Conservation (phyloP, 768 basidiomycete genomes). For the Suillus paluster region DNA sequence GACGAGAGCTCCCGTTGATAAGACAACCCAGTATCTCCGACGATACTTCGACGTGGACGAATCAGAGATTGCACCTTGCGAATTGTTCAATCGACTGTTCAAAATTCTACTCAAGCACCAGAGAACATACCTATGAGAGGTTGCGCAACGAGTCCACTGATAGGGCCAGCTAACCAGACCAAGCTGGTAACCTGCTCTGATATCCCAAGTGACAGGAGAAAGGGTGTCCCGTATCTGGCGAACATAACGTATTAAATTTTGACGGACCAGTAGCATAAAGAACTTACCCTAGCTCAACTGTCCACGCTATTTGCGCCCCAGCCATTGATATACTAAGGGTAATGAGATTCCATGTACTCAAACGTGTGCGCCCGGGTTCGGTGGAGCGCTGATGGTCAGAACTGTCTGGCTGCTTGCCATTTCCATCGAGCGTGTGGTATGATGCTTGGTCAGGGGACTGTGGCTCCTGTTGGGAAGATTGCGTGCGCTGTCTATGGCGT, state of each 20-base stretch:
- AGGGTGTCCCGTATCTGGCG: slow-evolving; percentile 91
- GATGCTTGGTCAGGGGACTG: slow-evolving; percentile 25
- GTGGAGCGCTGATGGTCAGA: slow-evolving; percentile 7
- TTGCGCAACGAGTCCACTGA: slow-evolving; percentile 93
- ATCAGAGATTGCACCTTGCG: slow-evolving; percentile 90
- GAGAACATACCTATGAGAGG: slow-evolving; percentile 84
- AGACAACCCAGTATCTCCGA: slow-evolving; percentile 89
- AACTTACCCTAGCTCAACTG: slow-evolving; percentile 88
- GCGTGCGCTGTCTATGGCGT: slow-evolving; percentile 36
- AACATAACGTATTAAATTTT: not conserved
- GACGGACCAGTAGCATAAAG: not conserved
- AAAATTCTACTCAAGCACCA: slow-evolving; percentile 3
- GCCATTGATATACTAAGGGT: slow-evolving; percentile 91
- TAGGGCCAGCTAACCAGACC: slow-evolving; percentile 95
- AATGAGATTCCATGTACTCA: slow-evolving; percentile 71
- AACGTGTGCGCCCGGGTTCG: slow-evolving; percentile 31
- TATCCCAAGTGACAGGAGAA: slow-evolving; percentile 78
- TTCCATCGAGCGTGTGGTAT: slow-evolving; percentile 38
- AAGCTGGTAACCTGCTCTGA: slow-evolving; percentile 91
- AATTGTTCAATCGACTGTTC: slow-evolving; percentile 12
- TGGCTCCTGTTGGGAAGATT: slow-evolving; percentile 28
- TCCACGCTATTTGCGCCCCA: slow-evolving; percentile 95
- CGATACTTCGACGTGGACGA: slow-evolving; percentile 90
- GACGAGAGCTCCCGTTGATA: slow-evolving; percentile 83
- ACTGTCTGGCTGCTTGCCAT: slow-evolving; percentile 22